Conservation (phyloP, 306 rosid species). For the Rosa rugosa region DNA sequence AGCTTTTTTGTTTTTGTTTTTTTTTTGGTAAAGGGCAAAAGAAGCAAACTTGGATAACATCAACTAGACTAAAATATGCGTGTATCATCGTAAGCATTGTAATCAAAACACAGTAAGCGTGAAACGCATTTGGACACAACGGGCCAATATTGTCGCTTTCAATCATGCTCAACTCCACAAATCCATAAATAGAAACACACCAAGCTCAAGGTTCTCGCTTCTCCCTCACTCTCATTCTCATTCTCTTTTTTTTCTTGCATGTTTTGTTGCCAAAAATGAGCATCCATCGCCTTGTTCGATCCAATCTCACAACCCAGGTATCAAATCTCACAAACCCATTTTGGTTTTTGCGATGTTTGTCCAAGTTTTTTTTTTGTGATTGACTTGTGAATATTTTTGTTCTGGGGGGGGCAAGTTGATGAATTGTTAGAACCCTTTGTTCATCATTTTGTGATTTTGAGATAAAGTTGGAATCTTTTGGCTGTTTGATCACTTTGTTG, state of each 20-base stretch:
- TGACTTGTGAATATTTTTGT: background rate
- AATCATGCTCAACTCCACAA: background rate
- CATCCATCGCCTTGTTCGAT: slow-evolving; percentile 39
- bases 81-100: too few relatives aligned
- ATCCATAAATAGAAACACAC: background rate
- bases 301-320: slow-evolving; percentile 44
- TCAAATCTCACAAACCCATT: slow-evolving; percentile 1
- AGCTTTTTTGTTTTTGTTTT: too few relatives aligned
- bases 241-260: background rate
- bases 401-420: background rate
- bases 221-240: background rate
- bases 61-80: too few relatives aligned
- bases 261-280: slow-evolving; percentile 30
- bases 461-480: background rate
- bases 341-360: background rate
- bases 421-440: background rate
- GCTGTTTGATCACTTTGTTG: background rate
- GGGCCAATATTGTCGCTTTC: background rate
- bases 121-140: slow-evolving; percentile 4
- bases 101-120: too few relatives aligned
- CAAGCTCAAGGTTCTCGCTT: background rate
- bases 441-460: background rate
- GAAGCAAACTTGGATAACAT: too few relatives aligned
- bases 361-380: background rate
- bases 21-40: too few relatives aligned